phyloP scores from a whole-genome alignment of 192 early-diverging fungal species.

The Coemansia sp. region DNA sequence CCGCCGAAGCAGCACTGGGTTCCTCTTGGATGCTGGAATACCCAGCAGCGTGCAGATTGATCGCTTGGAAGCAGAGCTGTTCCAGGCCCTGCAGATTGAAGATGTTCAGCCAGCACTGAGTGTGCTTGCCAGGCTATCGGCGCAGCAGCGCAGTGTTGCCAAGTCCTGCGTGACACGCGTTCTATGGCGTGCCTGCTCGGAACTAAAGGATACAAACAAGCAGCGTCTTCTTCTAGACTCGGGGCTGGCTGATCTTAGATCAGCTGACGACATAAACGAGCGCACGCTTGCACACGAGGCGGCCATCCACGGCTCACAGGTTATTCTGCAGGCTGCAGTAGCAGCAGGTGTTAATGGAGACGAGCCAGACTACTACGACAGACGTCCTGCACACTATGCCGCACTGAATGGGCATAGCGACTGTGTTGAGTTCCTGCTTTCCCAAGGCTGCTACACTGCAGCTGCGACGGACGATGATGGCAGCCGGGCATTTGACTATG shows the following conservation, averaged over 20 bases:
- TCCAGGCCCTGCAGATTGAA: constrained; percentile 22
- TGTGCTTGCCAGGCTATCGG: constrained; percentile 14
- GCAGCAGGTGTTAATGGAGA: constrained; percentile 43
- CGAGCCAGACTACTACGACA: constrained; percentile 83
- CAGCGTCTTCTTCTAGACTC: constrained; percentile 63
- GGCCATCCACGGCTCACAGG: constrained; percentile 74
- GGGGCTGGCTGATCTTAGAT: constrained; percentile 71
- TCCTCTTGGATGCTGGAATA: constrained; percentile 28
- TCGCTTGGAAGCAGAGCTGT: constrained; percentile 43
- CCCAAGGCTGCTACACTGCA: constrained; percentile 51
- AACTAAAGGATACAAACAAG: constrained; percentile 33
- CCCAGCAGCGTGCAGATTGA: constrained; percentile 40
- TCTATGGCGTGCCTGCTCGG: constrained; percentile 49
- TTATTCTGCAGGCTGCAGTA: constrained; percentile 60
- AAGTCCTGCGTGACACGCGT: constrained; percentile 36
- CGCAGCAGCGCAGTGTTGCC: constrained; percentile 42
- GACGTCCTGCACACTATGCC: constrained; percentile 90
- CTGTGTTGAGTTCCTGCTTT: constrained; percentile 61
- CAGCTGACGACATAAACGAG: constrained; percentile 90
- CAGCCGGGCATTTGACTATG: constrained; percentile 81
- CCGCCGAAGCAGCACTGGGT: constrained; percentile 23
- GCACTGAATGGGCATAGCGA: constrained; percentile 84
- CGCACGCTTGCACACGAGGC: constrained; percentile 87
- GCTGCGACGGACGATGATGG: constrained; percentile 83
- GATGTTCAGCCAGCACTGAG: constrained; percentile 9